A percentile compares a stretch with the other conserved stretches of the same genome.
Evolutionary conservation across 768 basidiomycete species (phyloP).

Genomic region (Chalciporus pseudorubinellus): DNA sequence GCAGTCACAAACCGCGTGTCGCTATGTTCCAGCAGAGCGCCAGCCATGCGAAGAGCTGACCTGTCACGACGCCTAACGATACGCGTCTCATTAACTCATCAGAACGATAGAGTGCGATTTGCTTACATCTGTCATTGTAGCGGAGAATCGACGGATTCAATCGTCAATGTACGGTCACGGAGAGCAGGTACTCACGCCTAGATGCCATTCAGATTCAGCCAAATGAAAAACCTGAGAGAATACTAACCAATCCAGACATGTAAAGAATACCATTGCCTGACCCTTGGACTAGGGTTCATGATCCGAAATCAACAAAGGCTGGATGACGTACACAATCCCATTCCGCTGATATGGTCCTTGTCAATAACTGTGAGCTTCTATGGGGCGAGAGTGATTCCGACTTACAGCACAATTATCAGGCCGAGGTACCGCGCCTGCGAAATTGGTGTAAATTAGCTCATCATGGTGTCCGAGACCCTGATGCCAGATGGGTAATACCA

Average conservation of each 20-base stretch:
- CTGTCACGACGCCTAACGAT: background rate
- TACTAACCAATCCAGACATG: constrained; percentile 2
- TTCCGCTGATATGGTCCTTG: background rate
- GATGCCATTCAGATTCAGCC: background rate
- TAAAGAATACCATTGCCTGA: background rate
- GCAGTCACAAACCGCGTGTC: constrained; percentile 5
- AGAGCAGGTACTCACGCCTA: constrained; percentile 6
- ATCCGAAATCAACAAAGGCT: background rate
- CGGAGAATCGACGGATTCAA: background rate
- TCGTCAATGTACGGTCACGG: background rate
- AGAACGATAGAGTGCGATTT: background rate
- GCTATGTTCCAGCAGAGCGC: background rate
- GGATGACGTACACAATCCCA: constrained; percentile 1
- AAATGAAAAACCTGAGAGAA: background rate
- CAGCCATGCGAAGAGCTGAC: background rate
- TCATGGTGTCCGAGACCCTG: background rate
- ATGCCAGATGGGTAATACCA: constrained; percentile 1
- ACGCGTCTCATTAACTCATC: background rate
- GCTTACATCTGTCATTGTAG: constrained; percentile 5
- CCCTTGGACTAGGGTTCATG: background rate
- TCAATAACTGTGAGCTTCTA: constrained; percentile 1
- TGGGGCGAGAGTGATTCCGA: constrained; percentile 2
- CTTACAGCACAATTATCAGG: background rate
- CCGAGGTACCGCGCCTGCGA: background rate
- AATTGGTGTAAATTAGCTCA: background rate